These are phyloP conservation scores for Fusarium subtropicale DNA, from an alignment of 2,329 filamentous ascomycete genomes.

Conservation along the genomic window DNA sequence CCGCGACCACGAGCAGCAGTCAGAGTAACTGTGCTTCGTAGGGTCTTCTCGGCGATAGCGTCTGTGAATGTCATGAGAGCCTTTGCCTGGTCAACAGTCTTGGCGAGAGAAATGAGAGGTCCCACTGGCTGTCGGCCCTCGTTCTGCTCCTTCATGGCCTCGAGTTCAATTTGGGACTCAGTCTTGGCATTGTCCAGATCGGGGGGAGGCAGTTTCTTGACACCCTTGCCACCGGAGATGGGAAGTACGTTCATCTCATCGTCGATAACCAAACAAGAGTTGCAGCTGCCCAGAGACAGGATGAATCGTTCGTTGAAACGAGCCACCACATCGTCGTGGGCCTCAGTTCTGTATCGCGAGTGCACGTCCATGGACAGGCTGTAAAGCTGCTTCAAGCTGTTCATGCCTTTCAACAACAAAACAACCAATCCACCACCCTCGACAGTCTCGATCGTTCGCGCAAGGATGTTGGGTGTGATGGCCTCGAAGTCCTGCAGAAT, in stretches of 20 bases:
- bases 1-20: slow-evolving; percentile 95
- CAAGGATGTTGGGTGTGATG: slow-evolving; percentile 95
- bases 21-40: slow-evolving; percentile 91
- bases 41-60: slow-evolving; percentile 93
- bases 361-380: slow-evolving; percentile 98
- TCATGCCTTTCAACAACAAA: slow-evolving; percentile 94
- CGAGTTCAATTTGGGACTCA: slow-evolving; percentile 79
- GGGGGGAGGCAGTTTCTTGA: slow-evolving; percentile 82
- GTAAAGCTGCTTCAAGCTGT: slow-evolving; percentile 95
- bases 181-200: slow-evolving; percentile 80
- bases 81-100: slow-evolving; percentile 95
- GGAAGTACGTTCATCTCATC: slow-evolving; percentile 98
- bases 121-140: slow-evolving; percentile 89
- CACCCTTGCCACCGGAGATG: slow-evolving; percentile 93
- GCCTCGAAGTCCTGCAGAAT: slow-evolving; percentile 98
- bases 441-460: slow-evolving; percentile 95
- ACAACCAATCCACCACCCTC: slow-evolving; percentile 95
- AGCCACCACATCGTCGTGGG: slow-evolving; percentile 92
- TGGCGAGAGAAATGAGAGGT: slow-evolving; percentile 83
- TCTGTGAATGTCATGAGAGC: slow-evolving; percentile 97
- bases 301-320: slow-evolving; percentile 99
- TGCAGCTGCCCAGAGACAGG: slow-evolving; percentile 92
- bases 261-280: slow-evolving; percentile 94
- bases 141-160: slow-evolving; percentile 86
- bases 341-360: slow-evolving; percentile 94